These are phyloP conservation scores for Pachyrhizus erosus DNA, from an alignment of 306 rosid genomes.

Conservation along the genomic window DNA sequence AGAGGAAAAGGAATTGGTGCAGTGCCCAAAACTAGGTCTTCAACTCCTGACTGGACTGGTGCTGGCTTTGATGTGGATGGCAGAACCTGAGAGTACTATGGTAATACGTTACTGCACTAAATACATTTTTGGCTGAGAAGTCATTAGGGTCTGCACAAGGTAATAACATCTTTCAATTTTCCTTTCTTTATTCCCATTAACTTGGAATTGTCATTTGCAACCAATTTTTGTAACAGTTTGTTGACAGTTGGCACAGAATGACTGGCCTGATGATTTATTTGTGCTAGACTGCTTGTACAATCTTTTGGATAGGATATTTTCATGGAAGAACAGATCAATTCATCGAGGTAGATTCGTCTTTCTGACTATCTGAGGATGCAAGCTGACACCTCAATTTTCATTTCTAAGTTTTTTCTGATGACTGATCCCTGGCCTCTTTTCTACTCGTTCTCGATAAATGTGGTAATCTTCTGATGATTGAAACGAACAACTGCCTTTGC, in stretches of 20 bases:
- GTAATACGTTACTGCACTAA: slow-evolving; percentile 29
- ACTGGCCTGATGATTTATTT: background rate
- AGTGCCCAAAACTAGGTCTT: slow-evolving; percentile 71
- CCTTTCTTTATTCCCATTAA: slow-evolving; percentile 23
- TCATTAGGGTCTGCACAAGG: slow-evolving; percentile 33
- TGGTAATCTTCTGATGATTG: slow-evolving; percentile 2
- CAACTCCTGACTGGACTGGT: slow-evolving; percentile 85
- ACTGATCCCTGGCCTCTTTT: too few relatives aligned
- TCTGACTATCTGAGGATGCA: background rate
- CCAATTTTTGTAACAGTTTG: background rate
- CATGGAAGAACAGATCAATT: background rate
- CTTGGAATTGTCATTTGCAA: slow-evolving; percentile 4
- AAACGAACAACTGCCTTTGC: background rate
- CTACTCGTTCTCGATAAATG: background rate
- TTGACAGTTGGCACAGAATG: background rate
- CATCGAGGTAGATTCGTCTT: background rate
- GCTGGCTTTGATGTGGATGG: slow-evolving; percentile 91
- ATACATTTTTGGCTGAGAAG: slow-evolving; percentile 35
- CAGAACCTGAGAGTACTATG: slow-evolving; percentile 46
- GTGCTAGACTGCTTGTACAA: background rate
- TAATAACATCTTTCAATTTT: slow-evolving; percentile 39
- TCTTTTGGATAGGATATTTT: background rate
- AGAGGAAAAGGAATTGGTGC: slow-evolving; percentile 94
- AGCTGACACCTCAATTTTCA: background rate
- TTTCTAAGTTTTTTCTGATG: background rate